Evolutionary conservation across 768 basidiomycete species (phyloP), one percentile per base, ranked within the genome.

Genomic region (Podaxis rugospora): DNA sequence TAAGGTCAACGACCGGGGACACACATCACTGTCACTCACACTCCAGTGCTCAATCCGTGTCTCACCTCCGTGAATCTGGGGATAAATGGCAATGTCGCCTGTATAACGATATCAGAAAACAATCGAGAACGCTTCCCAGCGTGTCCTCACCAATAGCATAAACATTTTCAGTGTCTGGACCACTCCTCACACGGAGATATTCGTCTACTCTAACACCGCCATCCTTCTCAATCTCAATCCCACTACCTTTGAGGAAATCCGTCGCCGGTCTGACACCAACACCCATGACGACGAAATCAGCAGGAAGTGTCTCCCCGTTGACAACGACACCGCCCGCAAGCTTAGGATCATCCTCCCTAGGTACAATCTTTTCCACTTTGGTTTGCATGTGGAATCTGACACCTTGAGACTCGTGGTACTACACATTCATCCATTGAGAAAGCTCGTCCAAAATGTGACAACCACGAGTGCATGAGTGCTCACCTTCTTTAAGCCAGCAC

Each of bases 31-130:
- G 32, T n/a, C 11, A 61, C 14, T 21, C 63, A 89, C 92, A 74
- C 93, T 93, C 93, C 94, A 96, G 72, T 96, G 94, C 72, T 96
- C 93, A 60, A 95, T 87, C 52, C 93, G 75, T 27, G 76, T 76
- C 46, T 74, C 70, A 47, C 77, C 78, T 13, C 87, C 85, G 5
- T 75, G 77, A 2, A 74, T 71, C 60, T 89, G 85, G 9, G 90
- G 89, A 72, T 91, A 92, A 42, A 84, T 78, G 0, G 92, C 92
- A 66, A 95, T 90, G 72, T 94, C 93, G 59, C 89, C 88, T 83
- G 68, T 10, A 52, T 49, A 21, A 14, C 28, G 51, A 14, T 5
- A 51, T 40, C 36, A 49, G 67, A 5, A 16, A 35, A 37, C 5
- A 42, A 37, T 13, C 35, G 42, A 13, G 14, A 25, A 10, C 7